Evolutionary conservation across 768 basidiomycete species (phyloP), one percentile per base, ranked within the genome.

Genomic region (Holtermannia corniformis): DNA sequence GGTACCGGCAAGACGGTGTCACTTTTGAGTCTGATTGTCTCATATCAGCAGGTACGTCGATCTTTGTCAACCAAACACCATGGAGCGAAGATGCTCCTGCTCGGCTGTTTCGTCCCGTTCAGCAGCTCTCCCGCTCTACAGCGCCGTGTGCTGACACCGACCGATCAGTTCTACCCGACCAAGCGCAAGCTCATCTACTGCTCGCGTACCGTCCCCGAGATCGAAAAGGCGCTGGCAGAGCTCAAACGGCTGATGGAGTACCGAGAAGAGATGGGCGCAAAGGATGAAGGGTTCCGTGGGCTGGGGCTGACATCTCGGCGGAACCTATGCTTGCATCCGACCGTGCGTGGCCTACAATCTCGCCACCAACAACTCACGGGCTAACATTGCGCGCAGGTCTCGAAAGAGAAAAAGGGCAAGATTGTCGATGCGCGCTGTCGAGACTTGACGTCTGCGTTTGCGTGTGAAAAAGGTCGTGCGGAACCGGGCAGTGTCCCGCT

Each of bases 1-100:
- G 95, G 95, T 14, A 99, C 95, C 20, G 95, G 95, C 21, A 99
- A 99, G 77, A 99, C 95, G 0, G 95, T 99, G 22, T 96, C 91
- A 11, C 77, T 99, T 7, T 77, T 99, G 16, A 91, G 88, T 1
- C 75, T 99, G 51, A 99, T 99, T 74, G 86, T 99, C 32, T 95
- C 93, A 13, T 99, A 97, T 68, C 93, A 97, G 74, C 91, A 95
- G 77, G 93, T 87, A 54, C 55, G 73, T 59, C 22, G 2, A n/a
- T 23, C 23, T 22, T n/a, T 13, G 3, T 37, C 42, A 37, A 37
- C 43, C 43, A 7, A 44, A 5, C 43, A 20, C 19, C 7, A n/a
- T 44, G 7, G 19, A 44, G 11, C 12, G 46, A 14, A 14, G n/a
- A 23, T 20, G 32, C 32, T 7, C 10, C 32, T 37, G 16, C n/a